These are phyloP conservation scores for Rhizophagus clarus DNA, from an alignment of 192 early-diverging fungal species.

Conservation along the genomic window DNA sequence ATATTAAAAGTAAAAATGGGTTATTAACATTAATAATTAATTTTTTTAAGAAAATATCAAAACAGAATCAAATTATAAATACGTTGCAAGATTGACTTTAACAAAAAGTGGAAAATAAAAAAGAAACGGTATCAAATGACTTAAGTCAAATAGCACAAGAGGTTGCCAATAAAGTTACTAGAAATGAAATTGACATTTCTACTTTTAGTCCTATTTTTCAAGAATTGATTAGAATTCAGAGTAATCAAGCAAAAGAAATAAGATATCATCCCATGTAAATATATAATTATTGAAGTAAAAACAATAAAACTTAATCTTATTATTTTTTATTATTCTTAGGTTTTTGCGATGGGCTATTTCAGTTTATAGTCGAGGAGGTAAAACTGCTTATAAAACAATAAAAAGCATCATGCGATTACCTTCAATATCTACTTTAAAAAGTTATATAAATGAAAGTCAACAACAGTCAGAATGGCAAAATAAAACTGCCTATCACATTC, in stretches of 20 bases:
- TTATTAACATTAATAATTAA: too few species aligned
- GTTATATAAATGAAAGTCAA: not conserved
- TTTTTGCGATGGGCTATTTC: not conserved
- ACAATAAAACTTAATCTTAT: not conserved
- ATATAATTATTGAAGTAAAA: not conserved
- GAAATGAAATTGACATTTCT: not conserved
- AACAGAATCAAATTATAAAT: not conserved
- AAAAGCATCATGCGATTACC: not conserved
- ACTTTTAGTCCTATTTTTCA: not conserved
- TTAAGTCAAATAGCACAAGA: not conserved
- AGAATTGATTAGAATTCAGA: not conserved
- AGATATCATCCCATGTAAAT: slow-evolving; percentile 6
- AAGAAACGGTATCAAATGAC: not conserved
- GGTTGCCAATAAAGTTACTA: not conserved
- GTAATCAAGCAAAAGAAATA: not conserved
- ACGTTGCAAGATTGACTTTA: not conserved
- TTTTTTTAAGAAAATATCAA: not conserved
- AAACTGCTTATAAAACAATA: not conserved
- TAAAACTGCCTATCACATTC: not conserved
- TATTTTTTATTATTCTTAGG: not conserved
- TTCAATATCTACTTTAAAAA: not conserved
- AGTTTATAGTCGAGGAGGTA: not conserved
- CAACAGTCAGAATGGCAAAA: slow-evolving; percentile 4
- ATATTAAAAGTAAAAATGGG: too few species aligned
- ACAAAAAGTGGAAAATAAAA: not conserved